These are phyloP conservation scores for Suillus decipiens DNA, from an alignment of 768 basidiomycete species.

Conservation along the genomic window DNA sequence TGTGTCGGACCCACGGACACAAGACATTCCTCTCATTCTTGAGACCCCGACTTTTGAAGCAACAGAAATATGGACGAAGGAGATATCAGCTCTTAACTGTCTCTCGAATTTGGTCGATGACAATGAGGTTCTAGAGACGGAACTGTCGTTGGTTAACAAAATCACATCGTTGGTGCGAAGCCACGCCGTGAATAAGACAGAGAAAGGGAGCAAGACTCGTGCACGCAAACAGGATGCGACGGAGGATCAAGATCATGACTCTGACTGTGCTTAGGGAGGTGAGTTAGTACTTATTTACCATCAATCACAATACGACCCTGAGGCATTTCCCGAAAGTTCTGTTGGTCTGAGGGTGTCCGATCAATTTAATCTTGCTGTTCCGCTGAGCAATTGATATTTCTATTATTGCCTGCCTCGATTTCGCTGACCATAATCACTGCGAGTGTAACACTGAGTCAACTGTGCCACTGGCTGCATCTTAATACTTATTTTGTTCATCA, in stretches of 20 bases:
- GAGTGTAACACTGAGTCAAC: background rate
- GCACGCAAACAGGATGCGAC: background rate
- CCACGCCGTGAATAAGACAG: background rate
- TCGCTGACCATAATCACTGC: background rate
- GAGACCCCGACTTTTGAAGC: conserved; percentile 78
- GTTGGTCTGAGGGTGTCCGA: background rate
- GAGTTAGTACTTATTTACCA: background rate
- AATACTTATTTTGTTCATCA: background rate
- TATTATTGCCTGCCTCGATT: background rate
- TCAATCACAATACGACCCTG: background rate
- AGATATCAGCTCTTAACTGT: conserved; percentile 42
- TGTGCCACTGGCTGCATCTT: background rate
- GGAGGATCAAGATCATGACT: background rate
- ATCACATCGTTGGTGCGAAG: background rate
- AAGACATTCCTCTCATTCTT: conserved; percentile 74
- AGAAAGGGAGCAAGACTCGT: background rate
- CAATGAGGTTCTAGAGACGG: background rate
- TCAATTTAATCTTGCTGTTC: background rate
- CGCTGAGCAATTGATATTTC: background rate
- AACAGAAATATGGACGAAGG: conserved; percentile 69
- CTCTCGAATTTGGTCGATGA: background rate
- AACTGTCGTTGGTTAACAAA: background rate
- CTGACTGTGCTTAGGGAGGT: background rate
- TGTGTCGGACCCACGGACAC: conserved; percentile 65
- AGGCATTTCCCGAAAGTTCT: background rate